phyloP scores from a whole-genome alignment of 352 stramenopile genomes.

The Blastocystis sp. region DNA sequence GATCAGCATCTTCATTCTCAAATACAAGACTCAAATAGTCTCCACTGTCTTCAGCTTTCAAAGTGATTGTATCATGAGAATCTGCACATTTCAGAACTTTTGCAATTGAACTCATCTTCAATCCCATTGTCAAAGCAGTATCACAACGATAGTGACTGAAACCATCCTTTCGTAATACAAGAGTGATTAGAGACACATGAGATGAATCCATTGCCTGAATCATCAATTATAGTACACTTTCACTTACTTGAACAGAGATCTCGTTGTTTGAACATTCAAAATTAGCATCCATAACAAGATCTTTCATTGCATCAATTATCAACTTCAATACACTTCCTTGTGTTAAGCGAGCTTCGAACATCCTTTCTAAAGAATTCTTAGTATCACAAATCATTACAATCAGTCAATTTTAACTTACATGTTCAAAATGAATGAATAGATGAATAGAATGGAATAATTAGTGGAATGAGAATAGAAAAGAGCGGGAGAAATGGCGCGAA shows the following conservation, averaged over 20 bases:
- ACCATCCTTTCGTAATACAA: slow-evolving; percentile 79
- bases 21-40: slow-evolving; percentile 94
- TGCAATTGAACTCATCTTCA: slow-evolving; percentile 90
- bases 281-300: slow-evolving; percentile 96
- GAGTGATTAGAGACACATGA: slow-evolving; percentile 91
- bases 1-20: slow-evolving; percentile 82
- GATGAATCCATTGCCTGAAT: slow-evolving; percentile 96
- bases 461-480: neutral
- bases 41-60: slow-evolving; percentile 92
- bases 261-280: slow-evolving; percentile 86
- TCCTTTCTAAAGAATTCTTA: slow-evolving; percentile 66
- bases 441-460: neutral
- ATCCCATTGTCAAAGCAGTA: slow-evolving; percentile 86
- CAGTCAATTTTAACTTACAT: neutral
- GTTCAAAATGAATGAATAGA: neutral
- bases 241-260: slow-evolving; percentile 73
- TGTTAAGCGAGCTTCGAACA: slow-evolving; percentile 95
- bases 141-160: slow-evolving; percentile 89
- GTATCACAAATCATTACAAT: neutral
- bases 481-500: neutral
- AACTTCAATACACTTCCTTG: slow-evolving; percentile 94
- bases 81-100: slow-evolving; percentile 99
- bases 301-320: slow-evolving; percentile 97
- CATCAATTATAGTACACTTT: slow-evolving; percentile 10
- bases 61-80: slow-evolving; percentile 91